phyloP scores from a whole-genome alignment of 169 alveolate genomes.

The Eimeria praecox region DNA sequence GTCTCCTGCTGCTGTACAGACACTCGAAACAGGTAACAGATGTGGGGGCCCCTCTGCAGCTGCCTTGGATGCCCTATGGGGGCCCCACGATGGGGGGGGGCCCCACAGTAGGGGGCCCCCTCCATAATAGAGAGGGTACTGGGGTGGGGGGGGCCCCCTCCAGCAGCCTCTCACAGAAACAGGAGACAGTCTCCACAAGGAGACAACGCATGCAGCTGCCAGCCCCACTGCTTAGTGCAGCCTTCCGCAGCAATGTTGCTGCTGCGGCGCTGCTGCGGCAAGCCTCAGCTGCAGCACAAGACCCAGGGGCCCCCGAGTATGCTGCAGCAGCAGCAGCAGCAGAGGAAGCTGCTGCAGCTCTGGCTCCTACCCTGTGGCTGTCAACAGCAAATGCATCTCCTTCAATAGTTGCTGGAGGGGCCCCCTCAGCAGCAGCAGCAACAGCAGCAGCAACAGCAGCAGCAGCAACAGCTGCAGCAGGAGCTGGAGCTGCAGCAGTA shows the following conservation, averaged over 20 bases:
- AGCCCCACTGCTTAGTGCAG: constrained; percentile 15
- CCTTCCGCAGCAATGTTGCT: constrained; percentile 26
- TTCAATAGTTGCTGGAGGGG: constrained; percentile 5
- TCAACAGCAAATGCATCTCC: constrained; percentile 2
- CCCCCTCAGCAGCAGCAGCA: not conserved
- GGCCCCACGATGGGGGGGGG: not conserved
- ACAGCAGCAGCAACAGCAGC: no score
- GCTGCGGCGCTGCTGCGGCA: constrained; percentile 49
- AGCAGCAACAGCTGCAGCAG: constrained; percentile 6
- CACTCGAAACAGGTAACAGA: constrained; percentile 1
- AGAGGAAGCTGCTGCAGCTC: constrained; percentile 51
- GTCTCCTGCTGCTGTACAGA: constrained; percentile 46
- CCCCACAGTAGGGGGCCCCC: not conserved
- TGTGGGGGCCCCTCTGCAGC: constrained; percentile 27
- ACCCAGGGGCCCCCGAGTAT: not conserved
- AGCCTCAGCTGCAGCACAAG: not conserved
- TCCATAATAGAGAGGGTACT: no score
- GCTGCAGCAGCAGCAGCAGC: constrained; percentile 63
- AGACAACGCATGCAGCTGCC: constrained; percentile 21
- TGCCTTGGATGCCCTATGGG: not conserved
- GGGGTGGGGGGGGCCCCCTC: constrained; percentile 49
- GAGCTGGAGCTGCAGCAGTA: constrained; percentile 32
- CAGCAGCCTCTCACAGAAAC: not conserved
- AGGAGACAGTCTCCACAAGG: not conserved
- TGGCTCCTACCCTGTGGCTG: not conserved